phyloP scores from a whole-genome alignment of 768 basidiomycete genomes.

The Pilatotrama ljubarskyi region DNA sequence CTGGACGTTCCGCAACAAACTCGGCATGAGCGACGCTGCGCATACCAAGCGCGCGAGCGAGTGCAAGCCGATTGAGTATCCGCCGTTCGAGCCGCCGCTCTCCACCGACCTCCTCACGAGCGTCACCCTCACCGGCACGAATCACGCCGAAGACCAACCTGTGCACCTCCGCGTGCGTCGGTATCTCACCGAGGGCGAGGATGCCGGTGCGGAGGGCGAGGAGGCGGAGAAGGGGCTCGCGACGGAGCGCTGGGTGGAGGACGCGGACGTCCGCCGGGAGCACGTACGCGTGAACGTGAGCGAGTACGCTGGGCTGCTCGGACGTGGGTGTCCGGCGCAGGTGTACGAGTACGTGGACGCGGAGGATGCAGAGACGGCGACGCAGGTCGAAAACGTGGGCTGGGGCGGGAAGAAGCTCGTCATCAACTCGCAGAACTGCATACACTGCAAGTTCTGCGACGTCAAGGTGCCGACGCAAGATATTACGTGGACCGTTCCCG shows the following conservation, averaged over 20 bases:
- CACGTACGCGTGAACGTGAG: slow-evolving; percentile 78
- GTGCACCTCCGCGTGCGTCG: slow-evolving; percentile 76
- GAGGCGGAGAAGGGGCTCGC: slow-evolving; percentile 22
- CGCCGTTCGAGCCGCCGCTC: slow-evolving; percentile 82
- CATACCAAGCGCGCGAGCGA: slow-evolving; percentile 68
- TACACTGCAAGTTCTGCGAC: slow-evolving; percentile 94
- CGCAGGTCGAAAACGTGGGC: slow-evolving; percentile 42
- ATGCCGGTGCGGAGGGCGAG: slow-evolving; percentile 29
- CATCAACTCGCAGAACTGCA: slow-evolving; percentile 94
- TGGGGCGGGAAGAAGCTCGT: slow-evolving; percentile 87
- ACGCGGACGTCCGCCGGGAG: slow-evolving; percentile 44
- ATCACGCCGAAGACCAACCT: slow-evolving; percentile 96
- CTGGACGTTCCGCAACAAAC: slow-evolving; percentile 84
- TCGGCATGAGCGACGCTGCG: slow-evolving; percentile 56
- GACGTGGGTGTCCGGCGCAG: slow-evolving; percentile 88
- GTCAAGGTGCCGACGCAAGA: slow-evolving; percentile 97
- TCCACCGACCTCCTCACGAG: slow-evolving; percentile 94
- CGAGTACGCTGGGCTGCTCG: slow-evolving; percentile 87
- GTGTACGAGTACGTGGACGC: slow-evolving; percentile 96
- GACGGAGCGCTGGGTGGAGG: slow-evolving; percentile 39
- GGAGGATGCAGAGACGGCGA: slow-evolving; percentile 38
- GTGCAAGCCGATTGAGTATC: slow-evolving; percentile 81
- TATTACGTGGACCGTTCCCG: slow-evolving; percentile 95
- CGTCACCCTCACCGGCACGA: slow-evolving; percentile 87
- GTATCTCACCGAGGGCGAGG: slow-evolving; percentile 31